Conservation (phyloP, 139 green algal species). For the Trebouxia sp. region DNA sequence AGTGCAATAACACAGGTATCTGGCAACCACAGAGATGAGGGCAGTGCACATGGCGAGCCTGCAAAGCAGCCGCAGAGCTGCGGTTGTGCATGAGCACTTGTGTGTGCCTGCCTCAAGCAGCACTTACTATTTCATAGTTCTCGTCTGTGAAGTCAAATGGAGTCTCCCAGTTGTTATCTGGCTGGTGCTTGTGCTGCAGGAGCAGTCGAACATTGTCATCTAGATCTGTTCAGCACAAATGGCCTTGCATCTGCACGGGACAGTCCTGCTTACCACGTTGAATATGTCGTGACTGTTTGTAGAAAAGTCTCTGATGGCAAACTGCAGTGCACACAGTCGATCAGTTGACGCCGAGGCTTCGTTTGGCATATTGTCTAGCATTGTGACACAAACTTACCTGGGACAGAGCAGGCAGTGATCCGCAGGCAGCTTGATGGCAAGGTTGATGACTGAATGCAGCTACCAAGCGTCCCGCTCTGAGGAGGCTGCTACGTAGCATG, state of each 20-base stretch:
- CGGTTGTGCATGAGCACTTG: neutral
- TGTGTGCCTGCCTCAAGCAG: neutral
- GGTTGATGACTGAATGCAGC: neutral
- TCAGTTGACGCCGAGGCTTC: neutral
- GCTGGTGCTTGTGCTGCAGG: conserved; percentile 66
- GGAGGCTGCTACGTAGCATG: conserved; percentile 10
- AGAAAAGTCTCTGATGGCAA: conserved; percentile 52
- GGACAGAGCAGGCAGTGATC: neutral
- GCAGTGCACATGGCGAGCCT: neutral
- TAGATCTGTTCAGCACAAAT: neutral
- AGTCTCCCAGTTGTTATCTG: conserved; percentile 81
- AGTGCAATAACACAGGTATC: too few relatives aligned
- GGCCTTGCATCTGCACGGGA: neutral
- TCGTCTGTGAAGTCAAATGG: conserved; percentile 85
- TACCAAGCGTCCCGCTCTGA: neutral
- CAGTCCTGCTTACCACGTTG: conserved; percentile 60
- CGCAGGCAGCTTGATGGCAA: neutral
- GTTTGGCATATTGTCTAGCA: too few relatives aligned
- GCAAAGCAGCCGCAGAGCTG: neutral
- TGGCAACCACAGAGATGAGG: neutral
- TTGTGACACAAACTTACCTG: neutral
- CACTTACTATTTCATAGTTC: conserved; percentile 69
- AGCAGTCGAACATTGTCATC: neutral
- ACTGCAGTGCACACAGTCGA: neutral
- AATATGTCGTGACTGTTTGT: conserved; percentile 93